These are phyloP conservation scores for Amesomyces nigricolor DNA, from an alignment of 2,329 filamentous ascomycete species.

Conservation along the genomic window DNA sequence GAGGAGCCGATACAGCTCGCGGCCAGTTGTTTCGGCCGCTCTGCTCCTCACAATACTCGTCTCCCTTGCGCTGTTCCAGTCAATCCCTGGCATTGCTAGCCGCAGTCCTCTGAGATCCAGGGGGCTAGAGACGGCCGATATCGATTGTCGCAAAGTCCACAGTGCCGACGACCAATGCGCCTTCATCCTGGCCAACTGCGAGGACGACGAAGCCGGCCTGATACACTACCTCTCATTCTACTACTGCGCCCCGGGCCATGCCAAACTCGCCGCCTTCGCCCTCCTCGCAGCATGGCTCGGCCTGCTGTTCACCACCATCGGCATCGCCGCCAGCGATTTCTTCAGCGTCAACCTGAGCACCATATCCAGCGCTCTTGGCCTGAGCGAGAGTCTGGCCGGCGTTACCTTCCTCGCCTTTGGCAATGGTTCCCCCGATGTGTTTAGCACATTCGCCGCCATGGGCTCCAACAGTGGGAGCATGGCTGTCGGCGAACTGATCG, in stretches of 20 bases:
- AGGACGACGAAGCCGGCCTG: constrained; percentile 83
- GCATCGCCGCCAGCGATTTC: constrained; percentile 96
- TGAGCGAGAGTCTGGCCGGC: constrained; percentile 93
- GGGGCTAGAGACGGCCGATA: constrained; percentile 11
- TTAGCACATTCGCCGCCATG: constrained; percentile 98
- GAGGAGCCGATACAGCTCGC: constrained; percentile 36
- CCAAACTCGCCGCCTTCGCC: constrained; percentile 70
- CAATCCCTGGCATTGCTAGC: constrained; percentile 3
- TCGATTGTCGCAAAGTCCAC: constrained; percentile 74
- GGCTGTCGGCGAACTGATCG: constrained; percentile 90
- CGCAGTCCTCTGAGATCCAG: not conserved
- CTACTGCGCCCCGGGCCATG: constrained; percentile 70
- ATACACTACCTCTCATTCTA: constrained; percentile 85
- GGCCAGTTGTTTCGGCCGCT: constrained; percentile 46
- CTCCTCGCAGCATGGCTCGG: constrained; percentile 78
- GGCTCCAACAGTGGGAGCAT: constrained; percentile 93
- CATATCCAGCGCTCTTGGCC: constrained; percentile 78
- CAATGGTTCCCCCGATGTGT: constrained; percentile 96
- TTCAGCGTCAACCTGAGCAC: constrained; percentile 96
- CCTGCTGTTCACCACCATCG: constrained; percentile 91
- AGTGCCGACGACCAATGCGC: constrained; percentile 73
- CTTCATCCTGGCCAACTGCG: constrained; percentile 76
- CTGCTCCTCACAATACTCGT: constrained; percentile 43
- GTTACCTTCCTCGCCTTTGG: constrained; percentile 96
- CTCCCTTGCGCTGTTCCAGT: constrained; percentile 39